Base-by-base conservation (phyloP, 2,329 filamentous ascomycete genomes). In the Calonectria pseudoreteaudii region DNA sequence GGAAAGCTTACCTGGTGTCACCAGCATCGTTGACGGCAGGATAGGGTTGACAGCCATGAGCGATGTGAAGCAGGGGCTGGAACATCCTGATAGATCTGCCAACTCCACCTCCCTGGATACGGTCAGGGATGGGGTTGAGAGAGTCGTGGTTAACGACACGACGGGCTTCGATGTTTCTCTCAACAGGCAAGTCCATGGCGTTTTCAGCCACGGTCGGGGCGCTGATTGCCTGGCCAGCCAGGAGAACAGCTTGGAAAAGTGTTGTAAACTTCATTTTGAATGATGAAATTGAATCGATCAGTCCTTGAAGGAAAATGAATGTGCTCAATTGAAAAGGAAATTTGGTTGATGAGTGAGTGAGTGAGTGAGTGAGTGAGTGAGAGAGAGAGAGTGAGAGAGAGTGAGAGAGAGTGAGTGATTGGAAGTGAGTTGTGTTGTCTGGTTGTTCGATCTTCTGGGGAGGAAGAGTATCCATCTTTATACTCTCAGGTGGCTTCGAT, bases 1-100 rank as follows among this genome's bases (percentile, higher is more conserved):
- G 7, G 41, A 44, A 7, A 44, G 20, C 28, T n/a, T 81, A 92
- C 91, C 87, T 86, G 7, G 88, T 91, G 75, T 92, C 85, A 2
- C 91, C 91, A 0, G 83, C 81, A 1, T 86, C 85, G 73, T 92
- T 88, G 2, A 93, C 90, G 2, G 88, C 91, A 0, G 91, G 90
- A 77, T 91, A 93, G 0, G 91, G 89, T 16, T 92, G 90, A 74
- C 91, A 93, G 53, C 91, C 91, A 76, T 90, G 89, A n/a, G 86
- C 85, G 7, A 92, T 88, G 11, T 81, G 76, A 13, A 84, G 79
- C 56, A 77, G 75, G 14, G 82, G 82, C 70, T 82, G 77, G 73
- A 80, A 82, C 74, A 79, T 82, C 41, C 77, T 72, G 47, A 82
- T 80, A 34, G 81, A 73, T 16, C 66, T 66, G 30, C 81, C 80